Conservation (phyloP, 78 protist species). For the Polysphondylium violaceum region DNA sequence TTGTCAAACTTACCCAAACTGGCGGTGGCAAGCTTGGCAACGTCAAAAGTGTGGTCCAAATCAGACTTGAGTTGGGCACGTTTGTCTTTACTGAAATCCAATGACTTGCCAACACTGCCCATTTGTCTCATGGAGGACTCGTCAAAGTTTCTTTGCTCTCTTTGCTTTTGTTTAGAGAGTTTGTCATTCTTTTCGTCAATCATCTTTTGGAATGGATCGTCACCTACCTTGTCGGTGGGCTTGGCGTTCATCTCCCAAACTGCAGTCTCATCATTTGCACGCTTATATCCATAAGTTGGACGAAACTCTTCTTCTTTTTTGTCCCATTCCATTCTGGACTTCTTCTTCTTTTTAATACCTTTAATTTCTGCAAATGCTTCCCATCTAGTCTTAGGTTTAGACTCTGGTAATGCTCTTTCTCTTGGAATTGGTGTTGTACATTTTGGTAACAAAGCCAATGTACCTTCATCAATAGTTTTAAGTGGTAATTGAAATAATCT, state of each 20-base stretch:
- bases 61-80: constrained; percentile 54
- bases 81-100: constrained; percentile 36
- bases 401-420: constrained; percentile 53
- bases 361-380: constrained; percentile 80
- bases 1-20: constrained; percentile 75
- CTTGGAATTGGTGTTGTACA: constrained; percentile 59
- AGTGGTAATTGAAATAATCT: constrained; percentile 53
- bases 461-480: constrained; percentile 65
- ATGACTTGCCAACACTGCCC: constrained; percentile 29
- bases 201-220: constrained; percentile 57
- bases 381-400: constrained; percentile 77
- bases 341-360: constrained; percentile 71
- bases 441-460: constrained; percentile 69
- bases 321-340: constrained; percentile 54
- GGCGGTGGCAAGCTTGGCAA: constrained; percentile 74
- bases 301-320: constrained; percentile 41
- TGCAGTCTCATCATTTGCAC: constrained; percentile 35
- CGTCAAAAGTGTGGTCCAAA: constrained; percentile 39
- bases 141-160: constrained; percentile 70
- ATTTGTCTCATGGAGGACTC: constrained; percentile 43
- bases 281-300: constrained; percentile 35
- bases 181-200: constrained; percentile 62
- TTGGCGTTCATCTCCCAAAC: constrained; percentile 38
- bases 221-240: constrained; percentile 48
- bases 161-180: constrained; percentile 56